phyloP scores from a whole-genome alignment of 768 basidiomycete genomes.

The Pleurotus salmoneostramineus region DNA sequence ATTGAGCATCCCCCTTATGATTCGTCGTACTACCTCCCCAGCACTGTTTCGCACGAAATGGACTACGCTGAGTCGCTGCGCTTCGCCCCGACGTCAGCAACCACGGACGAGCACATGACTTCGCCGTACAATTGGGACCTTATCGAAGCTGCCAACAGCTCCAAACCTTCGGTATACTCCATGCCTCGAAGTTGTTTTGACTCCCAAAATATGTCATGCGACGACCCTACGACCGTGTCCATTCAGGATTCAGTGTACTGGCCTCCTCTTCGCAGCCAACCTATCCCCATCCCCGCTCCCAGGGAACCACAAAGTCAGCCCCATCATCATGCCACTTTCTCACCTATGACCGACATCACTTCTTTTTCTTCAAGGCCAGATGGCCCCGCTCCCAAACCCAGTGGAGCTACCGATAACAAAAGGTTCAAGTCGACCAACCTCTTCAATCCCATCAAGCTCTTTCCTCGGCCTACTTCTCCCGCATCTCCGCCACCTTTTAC shows the following conservation, averaged over 20 bases:
- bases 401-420: conserved; percentile 12
- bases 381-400: conserved; percentile 17
- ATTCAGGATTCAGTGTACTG: conserved; percentile 25
- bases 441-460: conserved; percentile 40
- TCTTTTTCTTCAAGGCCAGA: conserved; percentile 31
- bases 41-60: conserved; percentile 35
- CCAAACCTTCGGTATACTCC: conserved; percentile 32
- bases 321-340: conserved; percentile 40
- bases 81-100: conserved; percentile 37
- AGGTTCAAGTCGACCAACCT: conserved; percentile 30
- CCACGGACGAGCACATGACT: conserved; percentile 52
- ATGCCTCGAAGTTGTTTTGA: conserved; percentile 34
- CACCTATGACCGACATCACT: conserved; percentile 34
- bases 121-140: conserved; percentile 47
- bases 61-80: conserved; percentile 31
- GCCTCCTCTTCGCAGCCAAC: conserved; percentile 26
- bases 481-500: conserved; percentile 38
- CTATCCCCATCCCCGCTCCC: conserved; percentile 26
- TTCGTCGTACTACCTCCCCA: conserved; percentile 52
- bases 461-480: conserved; percentile 49
- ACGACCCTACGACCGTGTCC: conserved; percentile 28
- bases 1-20: conserved; percentile 62
- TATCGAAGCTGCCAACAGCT: conserved; percentile 36
- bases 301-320: conserved; percentile 24
- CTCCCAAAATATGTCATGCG: conserved; percentile 24